phyloP scores from a whole-genome alignment of 306 rosid genomes.

The Cucumis melo region DNA sequence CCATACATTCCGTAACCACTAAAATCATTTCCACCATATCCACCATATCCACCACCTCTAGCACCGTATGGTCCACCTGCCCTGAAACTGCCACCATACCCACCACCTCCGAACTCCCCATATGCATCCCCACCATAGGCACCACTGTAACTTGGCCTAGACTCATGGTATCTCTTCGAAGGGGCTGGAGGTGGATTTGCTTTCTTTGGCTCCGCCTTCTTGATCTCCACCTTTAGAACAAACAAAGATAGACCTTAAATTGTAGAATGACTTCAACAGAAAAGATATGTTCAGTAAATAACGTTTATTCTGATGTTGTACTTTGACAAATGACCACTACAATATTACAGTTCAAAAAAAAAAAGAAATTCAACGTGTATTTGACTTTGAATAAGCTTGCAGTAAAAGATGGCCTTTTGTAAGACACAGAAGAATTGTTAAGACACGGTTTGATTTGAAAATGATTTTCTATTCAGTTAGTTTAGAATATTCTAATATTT shows the following conservation, averaged over 20 bases:
- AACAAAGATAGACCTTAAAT: background rate
- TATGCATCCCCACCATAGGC: slow-evolving; percentile 74
- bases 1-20: slow-evolving; percentile 79
- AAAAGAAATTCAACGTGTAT: background rate
- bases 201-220: slow-evolving; percentile 97
- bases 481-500: background rate
- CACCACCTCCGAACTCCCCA: slow-evolving; percentile 60
- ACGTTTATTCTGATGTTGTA: background rate
- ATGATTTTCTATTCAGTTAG: background rate
- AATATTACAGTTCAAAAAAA: no score
- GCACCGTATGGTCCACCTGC: slow-evolving; percentile 50
- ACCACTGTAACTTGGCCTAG: slow-evolving; percentile 56
- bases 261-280: background rate
- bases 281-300: background rate
- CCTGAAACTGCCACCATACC: slow-evolving; percentile 44
- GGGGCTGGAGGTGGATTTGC: slow-evolving; percentile 60
- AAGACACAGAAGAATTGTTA: background rate
- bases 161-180: slow-evolving; percentile 64
- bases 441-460: background rate
- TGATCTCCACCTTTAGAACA: slow-evolving; percentile 73
- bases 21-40: slow-evolving; percentile 68
- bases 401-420: background rate
- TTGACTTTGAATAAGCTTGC: background rate
- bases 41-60: slow-evolving; percentile 36
- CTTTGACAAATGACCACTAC: background rate